These are phyloP conservation scores for Astragalus glycyphyllos DNA, from an alignment of 306 rosid genomes.

Conservation along the genomic window DNA sequence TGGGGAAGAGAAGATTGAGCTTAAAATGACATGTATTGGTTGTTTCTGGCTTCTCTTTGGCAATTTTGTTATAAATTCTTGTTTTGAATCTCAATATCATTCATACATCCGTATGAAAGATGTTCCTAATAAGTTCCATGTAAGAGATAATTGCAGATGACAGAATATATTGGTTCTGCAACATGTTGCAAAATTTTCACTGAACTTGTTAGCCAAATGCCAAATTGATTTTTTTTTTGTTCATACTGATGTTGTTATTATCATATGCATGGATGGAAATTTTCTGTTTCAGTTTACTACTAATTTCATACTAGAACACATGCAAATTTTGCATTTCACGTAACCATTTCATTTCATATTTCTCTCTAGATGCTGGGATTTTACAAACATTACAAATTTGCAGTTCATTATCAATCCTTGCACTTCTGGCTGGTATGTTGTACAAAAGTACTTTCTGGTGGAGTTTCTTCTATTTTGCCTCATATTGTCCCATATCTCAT, in stretches of 20 bases:
- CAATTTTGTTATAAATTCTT: slow-evolving; percentile 38
- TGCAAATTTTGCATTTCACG: slow-evolving; percentile 28
- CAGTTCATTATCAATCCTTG: slow-evolving; percentile 84
- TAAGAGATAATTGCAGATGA: slow-evolving; percentile 13
- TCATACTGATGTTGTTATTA: slow-evolving; percentile 16
- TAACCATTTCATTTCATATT: slow-evolving; percentile 28
- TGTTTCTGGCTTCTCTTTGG: slow-evolving; percentile 30
- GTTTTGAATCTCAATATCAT: slow-evolving; percentile 31
- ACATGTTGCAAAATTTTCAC: background rate
- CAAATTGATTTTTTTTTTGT: slow-evolving; percentile 7
- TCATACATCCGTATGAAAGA: slow-evolving; percentile 10
- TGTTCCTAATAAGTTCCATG: background rate
- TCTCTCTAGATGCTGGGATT: slow-evolving; percentile 86
- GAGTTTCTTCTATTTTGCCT: slow-evolving; percentile 21
- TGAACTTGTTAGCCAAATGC: slow-evolving; percentile 27
- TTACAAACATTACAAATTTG: slow-evolving; percentile 81
- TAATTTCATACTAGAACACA: background rate
- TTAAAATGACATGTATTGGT: slow-evolving; percentile 29
- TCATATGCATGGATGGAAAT: slow-evolving; percentile 5
- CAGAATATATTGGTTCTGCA: slow-evolving; percentile 1
- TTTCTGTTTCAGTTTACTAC: background rate
- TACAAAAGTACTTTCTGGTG: slow-evolving; percentile 1
- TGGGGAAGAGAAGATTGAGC: background rate
- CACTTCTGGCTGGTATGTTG: slow-evolving; percentile 91
- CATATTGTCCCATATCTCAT: slow-evolving; percentile 37